Percentiles rank a stretch among this genome's conserved stretches.
Evolutionary conservation across 2,329 filamentous ascomycete species (phyloP).

Genomic region (Boeremia lycopersici): DNA sequence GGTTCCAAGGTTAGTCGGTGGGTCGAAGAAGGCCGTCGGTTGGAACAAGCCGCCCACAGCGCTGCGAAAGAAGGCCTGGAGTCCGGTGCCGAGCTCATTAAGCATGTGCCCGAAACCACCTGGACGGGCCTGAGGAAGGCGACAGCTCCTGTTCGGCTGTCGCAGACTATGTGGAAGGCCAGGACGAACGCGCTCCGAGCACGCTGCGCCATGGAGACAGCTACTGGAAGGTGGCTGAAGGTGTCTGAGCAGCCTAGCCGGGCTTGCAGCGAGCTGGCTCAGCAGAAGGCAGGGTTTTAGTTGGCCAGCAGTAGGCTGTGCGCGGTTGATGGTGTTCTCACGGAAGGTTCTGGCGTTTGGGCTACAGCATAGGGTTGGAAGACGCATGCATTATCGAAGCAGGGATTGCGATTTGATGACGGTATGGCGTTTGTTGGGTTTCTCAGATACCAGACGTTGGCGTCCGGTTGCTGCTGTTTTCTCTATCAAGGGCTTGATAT

Average conservation of each 20-base stretch:
- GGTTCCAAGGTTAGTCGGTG: background rate
- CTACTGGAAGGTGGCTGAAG: slow-evolving; percentile 24
- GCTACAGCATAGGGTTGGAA: slow-evolving; percentile 6
- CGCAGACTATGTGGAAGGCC: slow-evolving; percentile 34
- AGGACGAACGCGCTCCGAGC: slow-evolving; percentile 39
- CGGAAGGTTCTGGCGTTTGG: slow-evolving; percentile 4
- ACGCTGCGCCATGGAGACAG: slow-evolving; percentile 34
- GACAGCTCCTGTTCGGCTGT: slow-evolving; percentile 37
- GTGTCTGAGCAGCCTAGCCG: slow-evolving; percentile 24
- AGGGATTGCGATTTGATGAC: background rate
- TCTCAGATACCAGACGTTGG: slow-evolving; percentile 13
- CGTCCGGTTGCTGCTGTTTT: background rate
- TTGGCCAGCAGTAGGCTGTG: background rate
- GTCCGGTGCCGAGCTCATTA: slow-evolving; percentile 16
- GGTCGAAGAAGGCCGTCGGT: slow-evolving; percentile 5
- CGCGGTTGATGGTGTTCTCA: background rate
- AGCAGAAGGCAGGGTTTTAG: background rate
- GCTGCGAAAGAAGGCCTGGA: slow-evolving; percentile 18
- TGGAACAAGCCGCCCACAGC: slow-evolving; percentile 5
- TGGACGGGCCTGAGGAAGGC: slow-evolving; percentile 31
- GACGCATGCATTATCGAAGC: slow-evolving; percentile 9
- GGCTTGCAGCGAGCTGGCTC: slow-evolving; percentile 22
- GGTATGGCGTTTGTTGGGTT: slow-evolving; percentile 13
- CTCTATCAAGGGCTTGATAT: background rate
- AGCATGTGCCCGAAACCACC: slow-evolving; percentile 25